These are phyloP conservation scores for Colletotrichum ledebouriae DNA, from an alignment of 2,329 filamentous ascomycete species.

Conservation along the genomic window DNA sequence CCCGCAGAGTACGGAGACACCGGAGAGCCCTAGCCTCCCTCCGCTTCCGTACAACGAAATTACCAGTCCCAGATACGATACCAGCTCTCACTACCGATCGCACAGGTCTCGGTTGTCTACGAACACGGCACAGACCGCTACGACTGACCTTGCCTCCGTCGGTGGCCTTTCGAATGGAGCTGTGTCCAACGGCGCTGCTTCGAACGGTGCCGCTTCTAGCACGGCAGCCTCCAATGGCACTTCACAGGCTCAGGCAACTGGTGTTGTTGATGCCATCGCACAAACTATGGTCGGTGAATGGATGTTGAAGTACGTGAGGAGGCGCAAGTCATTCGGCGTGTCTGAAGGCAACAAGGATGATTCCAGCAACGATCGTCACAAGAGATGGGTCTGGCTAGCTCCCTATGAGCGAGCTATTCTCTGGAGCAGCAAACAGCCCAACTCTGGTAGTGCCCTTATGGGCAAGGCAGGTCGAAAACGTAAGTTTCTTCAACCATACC, in stretches of 20 bases:
- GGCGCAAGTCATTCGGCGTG: constrained; percentile 91
- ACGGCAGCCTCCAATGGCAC: constrained; percentile 65
- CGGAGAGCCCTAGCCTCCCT: constrained; percentile 79
- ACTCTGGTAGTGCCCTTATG: constrained; percentile 86
- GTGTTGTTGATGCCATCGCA: constrained; percentile 95
- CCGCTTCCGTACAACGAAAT: constrained; percentile 81
- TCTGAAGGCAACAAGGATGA: constrained; percentile 77
- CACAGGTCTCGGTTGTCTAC: constrained; percentile 72
- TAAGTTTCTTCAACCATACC: constrained; percentile 65
- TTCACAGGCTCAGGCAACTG: constrained; percentile 72
- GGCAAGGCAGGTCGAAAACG: constrained; percentile 95
- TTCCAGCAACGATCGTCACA: constrained; percentile 84
- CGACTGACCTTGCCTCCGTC: constrained; percentile 51
- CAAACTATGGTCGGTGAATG: constrained; percentile 99
- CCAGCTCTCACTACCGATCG: constrained; percentile 56
- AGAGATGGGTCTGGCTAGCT: constrained; percentile 98
- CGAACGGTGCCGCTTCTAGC: constrained; percentile 50
- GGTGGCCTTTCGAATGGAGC: constrained; percentile 65
- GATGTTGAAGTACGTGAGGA: constrained; percentile 92
- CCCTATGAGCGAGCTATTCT: constrained; percentile 96
- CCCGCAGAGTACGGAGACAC: constrained; percentile 75
- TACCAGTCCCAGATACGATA: constrained; percentile 65
- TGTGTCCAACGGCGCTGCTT: constrained; percentile 51
- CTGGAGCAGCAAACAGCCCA: constrained; percentile 98
- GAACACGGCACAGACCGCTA: constrained; percentile 66